Base-by-base conservation (phyloP, 225 moss, liverwort and hornwort genomes). In the Physcomitrellopsis africana region DNA sequence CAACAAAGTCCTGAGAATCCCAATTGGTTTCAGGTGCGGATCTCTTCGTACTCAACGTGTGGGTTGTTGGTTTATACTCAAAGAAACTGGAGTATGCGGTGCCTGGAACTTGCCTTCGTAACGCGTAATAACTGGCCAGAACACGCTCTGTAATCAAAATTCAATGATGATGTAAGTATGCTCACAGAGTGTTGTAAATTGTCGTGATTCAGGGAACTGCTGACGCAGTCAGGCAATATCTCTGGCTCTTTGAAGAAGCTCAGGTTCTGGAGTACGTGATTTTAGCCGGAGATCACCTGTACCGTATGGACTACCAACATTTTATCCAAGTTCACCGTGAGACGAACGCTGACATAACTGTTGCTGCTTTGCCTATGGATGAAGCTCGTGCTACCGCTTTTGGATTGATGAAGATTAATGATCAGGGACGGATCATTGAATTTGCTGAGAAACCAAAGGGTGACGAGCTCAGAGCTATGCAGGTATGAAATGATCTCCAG, bases 1-100 rank as follows among this genome's bases (percentile, higher is more conserved):
- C 99, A 99, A 63, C 99, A 99, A 81, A 99, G 99, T n/a, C 99
- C 99, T 1, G 99, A 99, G 72, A 99, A 99, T 74, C 95, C 99
- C 23, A 99, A 99, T 71, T 99, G 99, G 99, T 99, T 95, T 68
- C 99, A 90, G 83, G 90, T 90, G 73, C 46, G 29, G 10, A 42
- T 20, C 14, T 58, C 61, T 8, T 37, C 3, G 51, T 51, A 17
- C 52, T 52, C 17, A 17, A n/a, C 17, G 52, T 37, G 32, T 37
- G 32, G 3, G 7, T 37, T 18, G 54, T 17, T 20, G 8, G 1
- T 19, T 18, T 49, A 49, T 3, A 11, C 15, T 11, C 15, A 5
- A 11, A 49, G 48, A 49, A 11, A 49, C 10, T 3, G 11, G 48
- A 1, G 12, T 3, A 8, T 49, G 48, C 11, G 32, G 32, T 37